These are phyloP conservation scores for Lepiota brunneoincarnata DNA, from an alignment of 768 basidiomycete genomes.

Conservation along the genomic window DNA sequence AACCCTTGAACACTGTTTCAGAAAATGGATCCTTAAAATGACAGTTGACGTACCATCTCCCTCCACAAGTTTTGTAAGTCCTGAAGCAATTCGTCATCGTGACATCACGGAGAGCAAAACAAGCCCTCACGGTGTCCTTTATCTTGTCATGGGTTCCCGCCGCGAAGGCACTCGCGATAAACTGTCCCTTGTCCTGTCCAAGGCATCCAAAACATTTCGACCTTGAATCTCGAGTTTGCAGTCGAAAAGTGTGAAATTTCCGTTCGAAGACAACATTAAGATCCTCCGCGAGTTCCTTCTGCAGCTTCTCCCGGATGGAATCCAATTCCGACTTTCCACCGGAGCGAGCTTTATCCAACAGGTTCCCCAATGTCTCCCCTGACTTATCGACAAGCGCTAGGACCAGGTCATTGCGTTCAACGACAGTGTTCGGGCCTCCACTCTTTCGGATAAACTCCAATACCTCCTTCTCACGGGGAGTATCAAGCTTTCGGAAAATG, in stretches of 20 bases:
- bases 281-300: conserved; percentile 34
- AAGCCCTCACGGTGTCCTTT: conserved; percentile 30
- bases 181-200: conserved; percentile 12
- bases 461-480: conserved; percentile 37
- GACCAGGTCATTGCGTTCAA: conserved; percentile 30
- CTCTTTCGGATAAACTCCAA: conserved; percentile 34
- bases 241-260: conserved; percentile 42
- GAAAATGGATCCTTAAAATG: not conserved
- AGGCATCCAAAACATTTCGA: conserved; percentile 13
- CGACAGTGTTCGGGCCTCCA: conserved; percentile 34
- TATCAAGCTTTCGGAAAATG: conserved; percentile 36
- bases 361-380: conserved; percentile 25
- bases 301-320: conserved; percentile 21
- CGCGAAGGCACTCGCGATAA: not conserved
- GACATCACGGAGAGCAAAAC: too few relatives aligned
- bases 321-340: not conserved
- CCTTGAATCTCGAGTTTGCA: conserved; percentile 45
- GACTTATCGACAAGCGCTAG: conserved; percentile 27
- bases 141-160: conserved; percentile 44
- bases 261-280: conserved; percentile 31
- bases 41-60: conserved; percentile 6
- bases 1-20: conserved; percentile 29
- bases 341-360: conserved; percentile 16
- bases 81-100: not conserved
- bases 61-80: conserved; percentile 12